Percentiles rank a stretch among this genome's conserved stretches.
phyloP scores from a whole-genome alignment of 305 asterid genomes.

The Rubia tinctorum region DNA sequence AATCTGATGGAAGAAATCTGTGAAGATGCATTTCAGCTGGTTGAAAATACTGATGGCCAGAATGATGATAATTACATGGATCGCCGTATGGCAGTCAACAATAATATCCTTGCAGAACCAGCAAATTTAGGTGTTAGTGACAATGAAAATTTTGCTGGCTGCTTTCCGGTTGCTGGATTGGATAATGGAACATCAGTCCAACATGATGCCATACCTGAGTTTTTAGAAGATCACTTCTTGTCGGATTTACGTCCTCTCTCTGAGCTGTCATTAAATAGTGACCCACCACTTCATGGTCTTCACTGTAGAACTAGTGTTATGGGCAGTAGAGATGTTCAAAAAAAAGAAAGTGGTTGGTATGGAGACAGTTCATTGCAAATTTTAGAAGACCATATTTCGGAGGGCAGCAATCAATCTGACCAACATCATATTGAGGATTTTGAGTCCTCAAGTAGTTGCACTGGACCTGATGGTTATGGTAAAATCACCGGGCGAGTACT shows the following conservation, averaged over 20 bases:
- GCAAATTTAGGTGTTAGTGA: conserved; percentile 19
- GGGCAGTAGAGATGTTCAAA: conserved; percentile 34
- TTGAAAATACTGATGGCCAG: conserved; percentile 44
- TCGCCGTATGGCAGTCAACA: conserved; percentile 27
- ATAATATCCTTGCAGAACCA: conserved; percentile 38
- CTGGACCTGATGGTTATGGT: conserved; percentile 38
- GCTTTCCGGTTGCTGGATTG: conserved; percentile 27
- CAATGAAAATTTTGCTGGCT: conserved; percentile 22
- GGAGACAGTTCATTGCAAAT: conserved; percentile 50
- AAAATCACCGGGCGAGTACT: conserved; percentile 62
- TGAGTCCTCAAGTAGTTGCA: conserved; percentile 49
- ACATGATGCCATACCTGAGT: conserved; percentile 46
- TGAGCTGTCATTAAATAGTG: conserved; percentile 38
- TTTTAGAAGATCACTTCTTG: conserved; percentile 93
- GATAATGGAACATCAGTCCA: conserved; percentile 38
- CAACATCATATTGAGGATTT: conserved; percentile 27
- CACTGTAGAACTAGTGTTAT: conserved; percentile 30
- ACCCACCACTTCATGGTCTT: conserved; percentile 37
- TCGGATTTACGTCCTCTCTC: conserved; percentile 71
- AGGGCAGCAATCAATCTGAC: conserved; percentile 39
- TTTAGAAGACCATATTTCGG: conserved; percentile 75
- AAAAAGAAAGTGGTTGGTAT: conserved; percentile 76
- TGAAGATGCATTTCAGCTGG: conserved; percentile 75
- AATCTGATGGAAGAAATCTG: conserved; percentile 86
- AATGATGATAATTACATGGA: conserved; percentile 45